These are phyloP conservation scores for Tetraselmis chui DNA, from an alignment of 139 green algal genomes.

Conservation along the genomic window DNA sequence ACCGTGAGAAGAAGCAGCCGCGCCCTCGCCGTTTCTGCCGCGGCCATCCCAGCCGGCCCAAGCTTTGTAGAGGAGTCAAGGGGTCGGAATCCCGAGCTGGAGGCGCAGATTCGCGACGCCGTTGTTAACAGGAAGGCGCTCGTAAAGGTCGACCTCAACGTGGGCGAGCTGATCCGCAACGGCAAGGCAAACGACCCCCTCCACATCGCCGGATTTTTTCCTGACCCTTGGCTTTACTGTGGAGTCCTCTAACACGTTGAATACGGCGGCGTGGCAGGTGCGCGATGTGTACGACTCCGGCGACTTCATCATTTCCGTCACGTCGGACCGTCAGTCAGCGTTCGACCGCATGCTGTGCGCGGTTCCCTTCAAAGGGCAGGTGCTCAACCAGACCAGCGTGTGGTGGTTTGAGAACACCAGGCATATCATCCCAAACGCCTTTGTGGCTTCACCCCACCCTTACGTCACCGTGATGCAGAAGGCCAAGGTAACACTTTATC, in stretches of 20 bases:
- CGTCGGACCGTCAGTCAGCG: constrained; percentile 90
- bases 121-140: neutral
- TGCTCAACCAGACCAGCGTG: constrained; percentile 90
- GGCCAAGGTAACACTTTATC: constrained; percentile 55
- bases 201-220: neutral
- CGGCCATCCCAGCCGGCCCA: too few species aligned
- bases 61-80: neutral
- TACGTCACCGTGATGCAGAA: constrained; percentile 92
- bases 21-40: neutral
- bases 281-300: constrained; percentile 89
- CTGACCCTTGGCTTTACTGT: too few species aligned
- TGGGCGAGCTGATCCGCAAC: neutral
- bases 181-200: neutral
- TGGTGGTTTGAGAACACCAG: constrained; percentile 94
- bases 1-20: too few species aligned
- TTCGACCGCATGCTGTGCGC: constrained; percentile 92
- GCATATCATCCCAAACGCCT: constrained; percentile 82
- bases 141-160: neutral
- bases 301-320: constrained; percentile 87
- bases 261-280: constrained; percentile 79
- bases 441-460: constrained; percentile 77
- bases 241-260: neutral
- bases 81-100: neutral
- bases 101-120: neutral
- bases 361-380: constrained; percentile 91